These are phyloP conservation scores for Alternaria sp. DNA, from an alignment of 2,329 filamentous ascomycete species.

Conservation along the genomic window DNA sequence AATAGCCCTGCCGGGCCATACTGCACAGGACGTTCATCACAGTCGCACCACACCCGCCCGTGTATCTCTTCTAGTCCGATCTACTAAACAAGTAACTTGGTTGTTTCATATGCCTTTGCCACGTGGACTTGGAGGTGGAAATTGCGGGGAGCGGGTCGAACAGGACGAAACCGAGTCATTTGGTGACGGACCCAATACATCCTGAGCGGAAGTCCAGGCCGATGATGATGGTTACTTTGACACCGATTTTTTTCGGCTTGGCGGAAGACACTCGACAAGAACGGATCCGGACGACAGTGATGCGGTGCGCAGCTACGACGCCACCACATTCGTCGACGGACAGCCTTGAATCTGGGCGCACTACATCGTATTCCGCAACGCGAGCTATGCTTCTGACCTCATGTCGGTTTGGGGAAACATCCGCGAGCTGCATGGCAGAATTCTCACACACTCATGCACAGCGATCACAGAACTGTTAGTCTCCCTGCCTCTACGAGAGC, in stretches of 20 bases:
- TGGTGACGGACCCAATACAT: background rate
- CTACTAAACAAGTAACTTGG: slow-evolving; percentile 1
- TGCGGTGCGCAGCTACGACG: slow-evolving; percentile 1
- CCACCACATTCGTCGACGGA: background rate
- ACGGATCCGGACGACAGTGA: background rate
- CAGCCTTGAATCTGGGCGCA: background rate
- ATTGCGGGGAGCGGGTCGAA: slow-evolving; percentile 4
- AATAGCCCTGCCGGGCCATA: background rate
- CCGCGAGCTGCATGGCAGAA: slow-evolving; percentile 2
- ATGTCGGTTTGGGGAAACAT: background rate
- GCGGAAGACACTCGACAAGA: background rate
- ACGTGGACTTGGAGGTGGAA: background rate
- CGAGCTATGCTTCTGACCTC: background rate
- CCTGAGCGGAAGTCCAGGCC: background rate
- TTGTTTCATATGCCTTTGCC: slow-evolving; percentile 6
- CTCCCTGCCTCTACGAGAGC: background rate
- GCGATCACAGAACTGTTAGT: background rate
- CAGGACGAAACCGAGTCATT: slow-evolving; percentile 8
- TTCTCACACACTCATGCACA: background rate
- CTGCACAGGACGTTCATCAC: background rate
- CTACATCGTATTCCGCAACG: background rate
- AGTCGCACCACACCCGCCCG: slow-evolving; percentile 1
- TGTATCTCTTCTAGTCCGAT: background rate
- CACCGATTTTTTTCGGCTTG: background rate
- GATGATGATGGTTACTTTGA: background rate